Evolutionary conservation across 345 rosid species (phyloP), one percentile per base, ranked within the genome.

Genomic region (Zanthoxylum bungeanum): DNA sequence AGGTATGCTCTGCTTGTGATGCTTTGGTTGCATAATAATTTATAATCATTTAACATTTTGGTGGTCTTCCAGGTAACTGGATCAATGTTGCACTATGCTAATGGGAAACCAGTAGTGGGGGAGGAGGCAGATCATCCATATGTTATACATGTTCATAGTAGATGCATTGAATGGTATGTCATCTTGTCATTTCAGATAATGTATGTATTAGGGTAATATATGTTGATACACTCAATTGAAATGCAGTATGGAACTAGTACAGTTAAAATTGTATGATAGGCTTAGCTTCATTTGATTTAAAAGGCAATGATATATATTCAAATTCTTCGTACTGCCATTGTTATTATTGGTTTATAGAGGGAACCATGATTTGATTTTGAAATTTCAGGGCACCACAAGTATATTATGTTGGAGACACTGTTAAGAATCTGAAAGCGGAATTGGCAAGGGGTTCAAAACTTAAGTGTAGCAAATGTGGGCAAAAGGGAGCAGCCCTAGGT

Each of bases 401-500:
- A 22, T 93, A 86, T 79, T 91, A 68, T 76, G 88, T 22, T 27
- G 92, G 74, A 58, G 94, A 86, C 8, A 71, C 68, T 50, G 80
- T 90, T 55, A 87, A 82, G 80, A 93, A 93, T 79, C 77, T 93
- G 75, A 87, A 87, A 73, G 69, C 80, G 63, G 97, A 93, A 83
- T 71, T 91, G 55, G 86, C 83, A 52, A 91, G 97, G 74, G 96
- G 97, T 2, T 74, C 84, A 72, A 88, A 91, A 73, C 85, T 93
- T 46, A 93, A 91, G 74, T 91, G 97, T 72, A 77, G 80, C 66
- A 75, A 61, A 71, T 93, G 98, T 76, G 83, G 86, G 57, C 82
- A 76, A 28, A 93, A 93, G 80, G 98, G 96, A 7, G 96, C 96
- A 50, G 93, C 97, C 27, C 79, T 93, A 50, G 98, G 97, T 60